A percentile compares a stretch with the other conserved stretches of the same genome.
These are phyloP conservation scores for Aleurites moluccanus DNA, from an alignment of 441 rosid species.

Conservation along the genomic window DNA sequence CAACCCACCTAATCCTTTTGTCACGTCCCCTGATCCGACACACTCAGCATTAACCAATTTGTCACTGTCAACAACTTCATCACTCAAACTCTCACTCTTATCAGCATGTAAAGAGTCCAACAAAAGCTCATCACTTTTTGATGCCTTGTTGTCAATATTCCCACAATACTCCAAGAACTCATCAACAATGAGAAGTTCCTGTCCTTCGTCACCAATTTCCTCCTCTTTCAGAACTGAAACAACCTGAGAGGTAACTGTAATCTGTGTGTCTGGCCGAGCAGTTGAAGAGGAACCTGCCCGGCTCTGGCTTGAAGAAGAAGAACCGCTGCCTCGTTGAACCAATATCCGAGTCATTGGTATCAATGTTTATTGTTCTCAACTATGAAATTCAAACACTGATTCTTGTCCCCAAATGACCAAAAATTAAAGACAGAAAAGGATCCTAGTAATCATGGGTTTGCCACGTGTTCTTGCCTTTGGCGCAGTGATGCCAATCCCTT, in stretches of 20 bases:
- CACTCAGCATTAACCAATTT: constrained; percentile 35
- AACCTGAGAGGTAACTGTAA: constrained; percentile 36
- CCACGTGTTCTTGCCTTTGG: constrained; percentile 91
- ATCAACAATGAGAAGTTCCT: constrained; percentile 49
- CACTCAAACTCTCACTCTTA: constrained; percentile 34
- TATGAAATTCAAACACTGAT: constrained; percentile 18
- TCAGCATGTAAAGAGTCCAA: constrained; percentile 35
- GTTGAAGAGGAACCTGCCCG: constrained; percentile 60
- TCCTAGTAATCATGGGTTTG: constrained; percentile 51
- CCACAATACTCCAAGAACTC: constrained; percentile 47
- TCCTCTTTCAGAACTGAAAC: constrained; percentile 49
- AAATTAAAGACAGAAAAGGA: constrained; percentile 40
- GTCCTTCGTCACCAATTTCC: constrained; percentile 52
- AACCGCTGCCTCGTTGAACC: constrained; percentile 84
- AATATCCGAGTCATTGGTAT: constrained; percentile 81
- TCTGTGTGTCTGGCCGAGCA: constrained; percentile 59
- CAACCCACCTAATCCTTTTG: constrained; percentile 37
- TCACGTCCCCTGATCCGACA: constrained; percentile 33
- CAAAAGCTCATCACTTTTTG: constrained; percentile 45
- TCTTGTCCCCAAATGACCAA: constrained; percentile 25
- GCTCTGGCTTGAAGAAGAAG: constrained; percentile 71
- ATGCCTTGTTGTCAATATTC: constrained; percentile 42
- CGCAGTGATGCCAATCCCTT: constrained; percentile 70
- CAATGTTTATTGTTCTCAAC: constrained; percentile 18
- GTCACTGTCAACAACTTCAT: constrained; percentile 38